phyloP scores from a whole-genome alignment of 2,329 filamentous ascomycete species.

The Xylaria sp. region DNA sequence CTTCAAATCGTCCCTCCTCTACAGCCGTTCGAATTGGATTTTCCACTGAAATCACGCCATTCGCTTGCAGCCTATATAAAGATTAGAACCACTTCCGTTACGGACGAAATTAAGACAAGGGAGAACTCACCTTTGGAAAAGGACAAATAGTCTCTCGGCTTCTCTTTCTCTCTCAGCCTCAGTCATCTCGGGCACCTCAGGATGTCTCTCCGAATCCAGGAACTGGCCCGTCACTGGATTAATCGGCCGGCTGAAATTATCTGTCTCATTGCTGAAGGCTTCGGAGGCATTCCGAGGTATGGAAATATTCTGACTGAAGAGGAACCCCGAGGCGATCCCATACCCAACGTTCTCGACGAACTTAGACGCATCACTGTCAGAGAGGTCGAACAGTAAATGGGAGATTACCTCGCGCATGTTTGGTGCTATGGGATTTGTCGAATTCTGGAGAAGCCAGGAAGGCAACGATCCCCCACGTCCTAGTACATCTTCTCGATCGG shows the following conservation, averaged over 20 bases:
- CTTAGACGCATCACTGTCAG: constrained; percentile 78
- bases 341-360: constrained; percentile 95
- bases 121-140: constrained; percentile 81
- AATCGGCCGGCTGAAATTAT: constrained; percentile 57
- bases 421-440: constrained; percentile 76
- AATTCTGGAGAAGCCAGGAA: constrained; percentile 80
- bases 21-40: constrained; percentile 75
- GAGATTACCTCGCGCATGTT: constrained; percentile 80
- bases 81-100: constrained; percentile 35
- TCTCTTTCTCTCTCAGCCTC: constrained; percentile 92
- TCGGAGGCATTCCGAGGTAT: constrained; percentile 75
- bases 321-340: constrained; percentile 89
- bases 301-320: constrained; percentile 84
- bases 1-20: constrained; percentile 72
- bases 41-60: constrained; percentile 72
- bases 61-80: constrained; percentile 46
- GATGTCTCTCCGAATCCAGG: constrained; percentile 71
- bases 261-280: constrained; percentile 54
- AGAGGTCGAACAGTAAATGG: constrained; percentile 86
- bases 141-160: constrained; percentile 86
- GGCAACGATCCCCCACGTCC: constrained; percentile 80
- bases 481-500: constrained; percentile 80
- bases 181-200: constrained; percentile 79
- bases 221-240: constrained; percentile 92
- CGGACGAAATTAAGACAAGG: background rate